Base-by-base conservation (phyloP, 345 rosid genomes). In the Melastoma malabathricum region DNA sequence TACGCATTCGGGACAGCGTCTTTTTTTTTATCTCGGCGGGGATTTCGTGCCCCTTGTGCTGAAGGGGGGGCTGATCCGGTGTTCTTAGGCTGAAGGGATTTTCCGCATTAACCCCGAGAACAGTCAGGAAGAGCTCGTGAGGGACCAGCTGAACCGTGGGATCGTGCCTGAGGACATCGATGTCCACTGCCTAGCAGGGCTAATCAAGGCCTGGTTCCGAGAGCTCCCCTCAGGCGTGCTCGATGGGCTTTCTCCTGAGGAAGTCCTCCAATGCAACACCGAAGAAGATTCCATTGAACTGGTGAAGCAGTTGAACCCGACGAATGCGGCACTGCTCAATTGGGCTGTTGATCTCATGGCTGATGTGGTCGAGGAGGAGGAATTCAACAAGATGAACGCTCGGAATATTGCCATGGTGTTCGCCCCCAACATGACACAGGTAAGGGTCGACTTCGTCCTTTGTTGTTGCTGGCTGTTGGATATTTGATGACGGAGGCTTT, bases 371-470 rank as follows among this genome's bases (percentile, higher is more conserved):
- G 80, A 83, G 65, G 86, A 89, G 70, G 96, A 86, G 74, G 94
- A 86, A 23, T 75, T 66, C 10, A 89, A 89, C 68, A 89, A 89
- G 57, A 89, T 86, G 98, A 89, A 86, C 66, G 96, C 96, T 0
- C 80, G 97, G 58, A 89, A 89, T 46, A 89, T 89, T 18, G 97
- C 96, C 3, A 86, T 89, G 97, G 96, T 81, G 41, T 89, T 86
- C 56, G 84, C 97, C 34, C 95, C 95, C 46, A 89, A 86, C 59
- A 86, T 89, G 97, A 89, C 97, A 64, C 94, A 82, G 94, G 97
- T 83, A 68, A 49, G 27, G 5, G 29, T 8, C 20, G 6, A 3
- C 31, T 23, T 4, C 14, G 3, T 15, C n/a, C 6, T n/a, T 16
- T 39, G 14, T 43, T 20, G 14, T 6, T 10, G 15, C 22, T 13